Evolutionary conservation across 1,139 yeast species (phyloP), one percentile per base, ranked within the genome.

Genomic region (Hemisphaericaspora subhashii): DNA sequence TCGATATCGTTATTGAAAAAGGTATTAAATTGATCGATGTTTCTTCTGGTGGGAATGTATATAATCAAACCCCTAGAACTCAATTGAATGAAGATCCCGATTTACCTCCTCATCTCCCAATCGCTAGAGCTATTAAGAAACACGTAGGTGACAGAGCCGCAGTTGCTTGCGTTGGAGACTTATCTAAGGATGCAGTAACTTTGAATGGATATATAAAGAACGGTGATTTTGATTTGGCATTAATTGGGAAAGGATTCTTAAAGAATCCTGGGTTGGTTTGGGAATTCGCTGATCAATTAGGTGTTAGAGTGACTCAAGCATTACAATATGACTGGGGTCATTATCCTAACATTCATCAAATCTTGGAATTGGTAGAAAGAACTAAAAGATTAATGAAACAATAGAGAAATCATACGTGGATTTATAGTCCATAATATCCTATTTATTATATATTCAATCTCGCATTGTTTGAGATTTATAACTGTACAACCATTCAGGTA

Each of bases 21-120:
- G 82, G 81, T 8, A 63, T 78, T 32, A 76, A 72, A 44, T 20
- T 77, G n/a, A 51, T 79, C 27, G 83, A 79, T 48, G 64, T 72
- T 22, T 75, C 82, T 4, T 65, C 79, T 8, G 83, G 82, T 32
- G 82, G 81, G 24, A 68, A 64, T 52, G 60, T 61, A 40, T 41
- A 62, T 26, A 52, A 60, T 14, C 38, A 41, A 14, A 37, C 38
- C 15, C 31, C 46, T 11, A 43, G 42, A 42, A 45, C 30, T 17
- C 40, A 31, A 8, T 36, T 44, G 13, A 42, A 36, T 36, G 21
- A 36, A 12, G 39, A 43, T 26, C 38, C 33, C 25, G 23, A 26
- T 7, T 17, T 45, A 12, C 49, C 49, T 14, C 35, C 56, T 12
- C 72, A 65, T 46, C 61, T 62, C 12, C 65, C 61, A 20, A 56